Conservation (phyloP, 2,329 filamentous ascomycete genomes). For the Monosporascus sp. region DNA sequence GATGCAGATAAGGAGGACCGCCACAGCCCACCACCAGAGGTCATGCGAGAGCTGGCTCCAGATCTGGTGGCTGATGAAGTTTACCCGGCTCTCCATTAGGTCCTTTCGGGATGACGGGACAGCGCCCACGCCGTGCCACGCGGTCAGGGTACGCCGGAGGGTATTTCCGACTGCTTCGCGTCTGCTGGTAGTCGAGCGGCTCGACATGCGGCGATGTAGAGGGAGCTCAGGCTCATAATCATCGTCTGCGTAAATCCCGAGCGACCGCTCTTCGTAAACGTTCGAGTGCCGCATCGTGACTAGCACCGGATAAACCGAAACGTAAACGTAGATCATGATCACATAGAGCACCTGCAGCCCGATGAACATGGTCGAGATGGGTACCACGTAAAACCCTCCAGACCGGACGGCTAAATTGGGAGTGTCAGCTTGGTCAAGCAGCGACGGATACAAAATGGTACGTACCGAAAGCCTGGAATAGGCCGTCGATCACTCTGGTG, state of each 20-base stretch:
- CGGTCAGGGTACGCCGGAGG: slow-evolving; percentile 16
- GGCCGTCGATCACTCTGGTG: slow-evolving; percentile 55
- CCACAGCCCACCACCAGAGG: slow-evolving; percentile 59
- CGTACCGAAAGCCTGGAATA: slow-evolving; percentile 58
- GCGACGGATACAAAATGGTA: slow-evolving; percentile 7
- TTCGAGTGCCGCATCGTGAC: slow-evolving; percentile 54
- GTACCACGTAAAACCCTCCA: slow-evolving; percentile 62
- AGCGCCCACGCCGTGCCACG: slow-evolving; percentile 25
- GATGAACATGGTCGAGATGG: slow-evolving; percentile 47
- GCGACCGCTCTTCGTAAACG: slow-evolving; percentile 54
- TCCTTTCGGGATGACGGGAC: slow-evolving; percentile 2
- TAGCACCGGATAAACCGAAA: slow-evolving; percentile 44
- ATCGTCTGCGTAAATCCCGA: slow-evolving; percentile 40
- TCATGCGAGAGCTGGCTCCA: slow-evolving; percentile 59
- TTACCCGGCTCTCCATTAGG: slow-evolving; percentile 35
- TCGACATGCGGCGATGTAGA: slow-evolving; percentile 10
- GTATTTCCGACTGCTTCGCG: slow-evolving; percentile 13
- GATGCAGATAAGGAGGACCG: slow-evolving; percentile 53
- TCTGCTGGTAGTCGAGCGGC: slow-evolving; percentile 8
- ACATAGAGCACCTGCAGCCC: slow-evolving; percentile 44
- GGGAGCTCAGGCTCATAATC: slow-evolving; percentile 14
- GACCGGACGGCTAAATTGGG: slow-evolving; percentile 49
- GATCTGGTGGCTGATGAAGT: slow-evolving; percentile 50
- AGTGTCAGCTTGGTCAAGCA: slow-evolving; percentile 4
- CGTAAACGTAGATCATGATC: slow-evolving; percentile 46